A percentile compares a stretch with the other conserved stretches of the same genome.
Conservation (phyloP, 192 early-diverging fungal species). For the Coemansia sp. region DNA sequence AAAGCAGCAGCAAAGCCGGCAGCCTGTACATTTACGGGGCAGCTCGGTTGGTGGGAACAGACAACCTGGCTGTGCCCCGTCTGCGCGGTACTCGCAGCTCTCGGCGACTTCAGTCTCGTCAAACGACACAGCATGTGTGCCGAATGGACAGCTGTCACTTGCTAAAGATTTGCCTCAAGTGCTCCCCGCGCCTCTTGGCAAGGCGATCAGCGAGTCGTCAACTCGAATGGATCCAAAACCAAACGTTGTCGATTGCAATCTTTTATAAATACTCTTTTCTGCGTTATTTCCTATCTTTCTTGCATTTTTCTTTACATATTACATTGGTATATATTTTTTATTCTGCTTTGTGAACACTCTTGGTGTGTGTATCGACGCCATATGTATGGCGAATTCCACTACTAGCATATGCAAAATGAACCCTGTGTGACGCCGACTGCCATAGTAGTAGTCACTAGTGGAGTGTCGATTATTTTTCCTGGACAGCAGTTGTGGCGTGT, state of each 20-base stretch:
- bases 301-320: not conserved
- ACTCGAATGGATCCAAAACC: not conserved
- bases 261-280: not conserved
- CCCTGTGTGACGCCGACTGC: not conserved
- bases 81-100: conserved; percentile 28
- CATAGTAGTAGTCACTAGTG: not conserved
- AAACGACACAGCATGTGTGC: conserved; percentile 47
- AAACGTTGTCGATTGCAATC: not conserved
- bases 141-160: conserved; percentile 32
- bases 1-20: not conserved
- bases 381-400: too few relatives aligned
- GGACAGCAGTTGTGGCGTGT: not conserved
- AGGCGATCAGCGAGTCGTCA: not conserved
- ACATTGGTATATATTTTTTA: not conserved
- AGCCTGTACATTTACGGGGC: not conserved
- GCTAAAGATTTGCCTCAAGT: conserved; percentile 17
- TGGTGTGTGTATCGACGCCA: too few relatives aligned
- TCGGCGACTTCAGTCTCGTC: conserved; percentile 46
- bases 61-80: not conserved
- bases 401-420: not conserved
- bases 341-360: too few relatives aligned
- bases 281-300: not conserved
- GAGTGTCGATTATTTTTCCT: not conserved
- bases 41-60: not conserved
- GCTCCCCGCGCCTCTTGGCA: not conserved